Evolutionary conservation across 495 filamentous ascomycete genomes (phyloP), one percentile per base, ranked within the genome.

Genomic region (Terfezia boudieri): DNA sequence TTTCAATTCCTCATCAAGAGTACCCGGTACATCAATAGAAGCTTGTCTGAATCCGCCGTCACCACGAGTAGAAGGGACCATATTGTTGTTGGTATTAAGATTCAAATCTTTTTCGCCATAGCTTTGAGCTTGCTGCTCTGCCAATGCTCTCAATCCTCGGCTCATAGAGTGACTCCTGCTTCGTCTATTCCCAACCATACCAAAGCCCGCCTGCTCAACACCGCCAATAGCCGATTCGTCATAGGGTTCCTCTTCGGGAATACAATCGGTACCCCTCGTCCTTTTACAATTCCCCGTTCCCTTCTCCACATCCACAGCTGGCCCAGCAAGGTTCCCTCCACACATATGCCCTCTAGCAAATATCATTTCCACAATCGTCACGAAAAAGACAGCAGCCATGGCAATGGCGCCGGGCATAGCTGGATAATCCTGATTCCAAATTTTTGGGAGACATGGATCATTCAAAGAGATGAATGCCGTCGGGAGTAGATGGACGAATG

Each of bases 401-500:
- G 83, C 83, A 49, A 90, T 73, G 43, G 85, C 71, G 0, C 84
- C 84, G 11, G 84, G 77, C 68, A 88, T 81, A 17, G 84, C 82
- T 23, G 73, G 75, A 64, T 86, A 92, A 26, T 73, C 73, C 49
- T 76, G 60, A 60, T 75, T 88, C 75, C 83, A 89, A 58, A 81
- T 77, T 17, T 67, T 64, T 36, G 85, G 83, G 1, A 92, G 79
- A 63, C 85, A 92, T 49, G 81, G 78, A 60, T 89, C 81, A 20
- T 80, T 84, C 36, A 92, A 71, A 8, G 84, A 89, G 41, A 74
- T 67, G 64, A 89, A 89, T 36, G 85, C 85, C 3, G 83, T 89
- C 10, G 85, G 85, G 5, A 92, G 80, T 46, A 80, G 66, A 65
- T 92, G 85, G 20, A 92, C 85, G 61, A 92, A 90, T 50, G 85